Conservation (phyloP, 768 basidiomycete genomes). For the Daedaleopsis nitida region DNA sequence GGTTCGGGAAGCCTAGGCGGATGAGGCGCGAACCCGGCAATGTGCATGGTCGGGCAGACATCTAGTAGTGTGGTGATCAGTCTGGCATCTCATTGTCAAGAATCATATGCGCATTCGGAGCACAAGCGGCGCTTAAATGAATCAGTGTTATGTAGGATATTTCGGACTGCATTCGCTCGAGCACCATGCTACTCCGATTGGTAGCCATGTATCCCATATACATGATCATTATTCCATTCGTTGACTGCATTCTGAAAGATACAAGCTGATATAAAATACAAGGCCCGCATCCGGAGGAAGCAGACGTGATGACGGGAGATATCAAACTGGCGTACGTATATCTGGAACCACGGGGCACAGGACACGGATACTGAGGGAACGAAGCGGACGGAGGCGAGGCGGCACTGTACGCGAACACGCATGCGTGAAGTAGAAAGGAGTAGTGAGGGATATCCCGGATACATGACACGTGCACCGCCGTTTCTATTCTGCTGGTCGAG, state of each 20-base stretch:
- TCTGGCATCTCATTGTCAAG: no score
- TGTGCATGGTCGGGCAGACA: no score
- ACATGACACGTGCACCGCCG: constrained; percentile 15
- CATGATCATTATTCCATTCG: constrained; percentile 23
- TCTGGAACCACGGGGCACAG: background rate
- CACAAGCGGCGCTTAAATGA: no score
- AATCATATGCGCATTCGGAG: no score
- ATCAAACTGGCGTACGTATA: constrained; percentile 15
- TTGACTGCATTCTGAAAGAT: constrained; percentile 16
- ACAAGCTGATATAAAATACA: constrained; percentile 22
- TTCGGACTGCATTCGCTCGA: no score
- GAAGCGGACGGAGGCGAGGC: constrained; percentile 15
- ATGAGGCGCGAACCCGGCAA: no score
- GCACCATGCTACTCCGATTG: no score
- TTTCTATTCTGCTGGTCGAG: constrained; percentile 18
- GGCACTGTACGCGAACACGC: constrained; percentile 2
- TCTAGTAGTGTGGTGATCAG: no score
- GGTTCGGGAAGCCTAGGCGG: no score
- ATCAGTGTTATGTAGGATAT: no score
- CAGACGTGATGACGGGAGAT: constrained; percentile 17
- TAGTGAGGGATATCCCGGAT: constrained; percentile 1
- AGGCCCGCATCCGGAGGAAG: constrained; percentile 17
- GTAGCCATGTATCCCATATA: background rate
- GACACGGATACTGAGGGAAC: background rate
- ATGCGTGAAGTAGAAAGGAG: background rate